A percentile compares a stretch with the other conserved stretches of the same genome.
phyloP scores from a whole-genome alignment of 2,329 filamentous ascomycete genomes.

The Colletotrichum falcatum region DNA sequence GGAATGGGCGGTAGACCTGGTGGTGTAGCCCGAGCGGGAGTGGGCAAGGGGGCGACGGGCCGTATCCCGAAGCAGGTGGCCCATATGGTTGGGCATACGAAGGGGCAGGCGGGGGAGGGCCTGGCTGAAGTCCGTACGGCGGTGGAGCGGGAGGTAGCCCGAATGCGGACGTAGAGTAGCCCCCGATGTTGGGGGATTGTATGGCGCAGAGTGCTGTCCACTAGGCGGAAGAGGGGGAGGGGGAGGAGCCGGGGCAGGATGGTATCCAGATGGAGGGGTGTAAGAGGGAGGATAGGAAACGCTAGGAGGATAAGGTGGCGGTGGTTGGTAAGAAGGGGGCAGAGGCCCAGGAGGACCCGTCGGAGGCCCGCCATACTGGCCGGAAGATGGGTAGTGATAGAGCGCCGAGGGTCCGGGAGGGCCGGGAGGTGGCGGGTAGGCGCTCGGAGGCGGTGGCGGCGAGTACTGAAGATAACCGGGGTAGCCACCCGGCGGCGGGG shows the following conservation, averaged over 20 bases:
- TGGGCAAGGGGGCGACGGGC: slow-evolving; percentile 16
- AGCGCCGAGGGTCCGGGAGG: slow-evolving; percentile 18
- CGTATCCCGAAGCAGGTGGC: slow-evolving; percentile 16
- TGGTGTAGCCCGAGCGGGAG: slow-evolving; percentile 12
- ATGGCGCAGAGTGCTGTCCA: slow-evolving; percentile 17
- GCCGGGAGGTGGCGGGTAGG: slow-evolving; percentile 26
- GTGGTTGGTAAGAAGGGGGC: slow-evolving; percentile 40
- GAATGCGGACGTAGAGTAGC: slow-evolving; percentile 5
- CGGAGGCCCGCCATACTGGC: slow-evolving; percentile 47
- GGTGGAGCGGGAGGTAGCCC: slow-evolving; percentile 7
- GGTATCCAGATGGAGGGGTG: slow-evolving; percentile 21
- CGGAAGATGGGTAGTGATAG: slow-evolving; percentile 44
- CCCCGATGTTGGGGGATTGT: slow-evolving; percentile 3
- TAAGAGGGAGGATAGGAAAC: slow-evolving; percentile 30
- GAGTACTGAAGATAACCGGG: slow-evolving; percentile 24
- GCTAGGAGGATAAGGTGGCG: slow-evolving; percentile 16
- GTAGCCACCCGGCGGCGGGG: slow-evolving; percentile 29
- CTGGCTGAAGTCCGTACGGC: slow-evolving; percentile 9
- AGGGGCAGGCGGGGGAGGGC: slow-evolving; percentile 12
- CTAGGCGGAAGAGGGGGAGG: slow-evolving; percentile 27
- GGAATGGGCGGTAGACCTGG: slow-evolving; percentile 23
- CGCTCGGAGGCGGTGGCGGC: slow-evolving; percentile 26
- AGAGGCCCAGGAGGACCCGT: slow-evolving; percentile 42
- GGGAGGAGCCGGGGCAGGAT: slow-evolving; percentile 21
- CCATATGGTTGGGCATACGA: slow-evolving; percentile 18